These are phyloP conservation scores for Hypholoma fasciculare DNA, from an alignment of 768 basidiomycete species.

Conservation along the genomic window DNA sequence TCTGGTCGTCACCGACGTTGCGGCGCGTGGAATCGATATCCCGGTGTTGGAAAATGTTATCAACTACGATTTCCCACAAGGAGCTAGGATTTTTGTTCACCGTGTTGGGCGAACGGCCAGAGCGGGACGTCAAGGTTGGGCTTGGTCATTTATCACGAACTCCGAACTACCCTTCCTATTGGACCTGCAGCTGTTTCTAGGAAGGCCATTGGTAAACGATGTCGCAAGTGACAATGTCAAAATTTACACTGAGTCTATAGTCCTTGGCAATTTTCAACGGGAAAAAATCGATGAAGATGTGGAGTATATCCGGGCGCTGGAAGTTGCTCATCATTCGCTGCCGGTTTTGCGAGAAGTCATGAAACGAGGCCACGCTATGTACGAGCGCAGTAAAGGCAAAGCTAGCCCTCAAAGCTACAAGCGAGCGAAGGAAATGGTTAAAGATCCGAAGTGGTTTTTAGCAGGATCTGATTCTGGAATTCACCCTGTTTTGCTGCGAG, in stretches of 20 bases:
- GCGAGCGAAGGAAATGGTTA: constrained; percentile 85
- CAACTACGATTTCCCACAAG: constrained; percentile 98
- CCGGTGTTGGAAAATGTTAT: constrained; percentile 95
- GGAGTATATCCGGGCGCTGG: constrained; percentile 72
- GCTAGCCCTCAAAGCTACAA: constrained; percentile 85
- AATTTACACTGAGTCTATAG: constrained; percentile 67
- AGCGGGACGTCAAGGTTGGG: constrained; percentile 93
- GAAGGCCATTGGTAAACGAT: constrained; percentile 67
- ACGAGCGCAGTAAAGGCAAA: constrained; percentile 91
- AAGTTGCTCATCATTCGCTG: constrained; percentile 64
- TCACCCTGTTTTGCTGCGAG: constrained; percentile 69
- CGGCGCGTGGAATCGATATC: constrained; percentile 97
- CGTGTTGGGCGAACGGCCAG: constrained; percentile 96
- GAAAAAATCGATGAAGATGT: constrained; percentile 80
- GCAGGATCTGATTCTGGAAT: constrained; percentile 62
- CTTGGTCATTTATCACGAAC: constrained; percentile 91
- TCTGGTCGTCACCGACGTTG: constrained; percentile 96
- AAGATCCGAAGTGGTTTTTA: constrained; percentile 69
- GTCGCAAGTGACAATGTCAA: constrained; percentile 52
- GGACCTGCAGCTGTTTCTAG: constrained; percentile 92
- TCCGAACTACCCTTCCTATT: constrained; percentile 86
- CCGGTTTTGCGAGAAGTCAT: constrained; percentile 76
- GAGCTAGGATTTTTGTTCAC: constrained; percentile 91
- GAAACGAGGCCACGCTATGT: constrained; percentile 88
- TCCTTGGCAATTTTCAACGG: constrained; percentile 83